phyloP scores from a whole-genome alignment of 441 rosid species.

The Corymbia calophylla region DNA sequence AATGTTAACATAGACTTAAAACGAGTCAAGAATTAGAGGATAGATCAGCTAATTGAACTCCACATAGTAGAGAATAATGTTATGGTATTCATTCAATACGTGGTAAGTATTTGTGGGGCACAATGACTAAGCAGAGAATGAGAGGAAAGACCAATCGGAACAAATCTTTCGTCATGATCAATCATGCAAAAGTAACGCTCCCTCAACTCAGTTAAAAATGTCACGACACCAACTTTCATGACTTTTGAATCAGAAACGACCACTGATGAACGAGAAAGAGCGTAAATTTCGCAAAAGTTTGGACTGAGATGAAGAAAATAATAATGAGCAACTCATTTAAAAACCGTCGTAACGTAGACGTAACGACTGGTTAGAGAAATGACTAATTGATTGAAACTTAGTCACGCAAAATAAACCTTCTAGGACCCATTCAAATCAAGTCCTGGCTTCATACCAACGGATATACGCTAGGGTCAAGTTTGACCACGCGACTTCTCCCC shows the following conservation, averaged over 20 bases:
- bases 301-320: not conserved
- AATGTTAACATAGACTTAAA: not conserved
- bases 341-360: not conserved
- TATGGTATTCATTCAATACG: not conserved
- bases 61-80: not conserved
- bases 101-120: rapidly evolving
- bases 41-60: not conserved
- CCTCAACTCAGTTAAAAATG: rapidly evolving
- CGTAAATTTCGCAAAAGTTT: not conserved
- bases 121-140: not conserved
- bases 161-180: not conserved
- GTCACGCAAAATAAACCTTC: not conserved
- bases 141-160: not conserved
- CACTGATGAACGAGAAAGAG: not conserved
- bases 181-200: not conserved
- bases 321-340: not conserved
- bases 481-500: not conserved
- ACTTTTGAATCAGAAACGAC: rapidly evolving
- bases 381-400: not conserved
- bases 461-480: not conserved
- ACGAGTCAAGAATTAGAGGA: rapidly evolving
- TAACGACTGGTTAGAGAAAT: not conserved
- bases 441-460: not conserved
- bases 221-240: not conserved
- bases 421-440: not conserved